These are phyloP conservation scores for Jamesozyma spencerorum DNA, from an alignment of 805 yeast genomes.

Conservation along the genomic window DNA sequence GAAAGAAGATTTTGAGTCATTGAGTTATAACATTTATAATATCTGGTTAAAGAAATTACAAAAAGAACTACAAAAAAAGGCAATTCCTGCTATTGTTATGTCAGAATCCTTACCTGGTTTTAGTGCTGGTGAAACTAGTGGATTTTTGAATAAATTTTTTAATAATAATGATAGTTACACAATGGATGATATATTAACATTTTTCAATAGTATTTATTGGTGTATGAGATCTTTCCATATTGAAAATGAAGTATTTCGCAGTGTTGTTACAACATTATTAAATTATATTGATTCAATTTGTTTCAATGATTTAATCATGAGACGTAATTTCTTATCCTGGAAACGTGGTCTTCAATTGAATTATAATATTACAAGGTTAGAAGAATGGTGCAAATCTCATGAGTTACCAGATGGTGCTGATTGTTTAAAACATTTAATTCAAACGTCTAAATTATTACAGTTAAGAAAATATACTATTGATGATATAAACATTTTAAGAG, in stretches of 20 bases:
- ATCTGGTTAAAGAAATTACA: slow-evolving; percentile 96
- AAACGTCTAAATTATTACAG: slow-evolving; percentile 88
- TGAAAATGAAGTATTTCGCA: slow-evolving; percentile 75
- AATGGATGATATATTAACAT: slow-evolving; percentile 89
- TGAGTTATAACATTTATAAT: slow-evolving; percentile 88
- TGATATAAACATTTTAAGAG: slow-evolving; percentile 86
- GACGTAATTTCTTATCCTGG: slow-evolving; percentile 92
- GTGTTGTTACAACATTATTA: slow-evolving; percentile 73
- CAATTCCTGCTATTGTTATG: slow-evolving; percentile 87
- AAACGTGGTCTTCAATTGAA: slow-evolving; percentile 94
- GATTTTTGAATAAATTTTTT: slow-evolving; percentile 77
- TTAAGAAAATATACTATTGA: slow-evolving; percentile 80
- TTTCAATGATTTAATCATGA: slow-evolving; percentile 91
- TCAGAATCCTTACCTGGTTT: slow-evolving; percentile 96
- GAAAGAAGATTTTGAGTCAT: slow-evolving; percentile 86
- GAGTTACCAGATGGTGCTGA: slow-evolving; percentile 80
- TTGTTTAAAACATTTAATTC: slow-evolving; percentile 76
- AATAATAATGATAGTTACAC: slow-evolving; percentile 62
- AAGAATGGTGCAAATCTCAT: slow-evolving; percentile 97
- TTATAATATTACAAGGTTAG: slow-evolving; percentile 90
- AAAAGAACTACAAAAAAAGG: slow-evolving; percentile 81
- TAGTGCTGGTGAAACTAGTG: slow-evolving; percentile 70
- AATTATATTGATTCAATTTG: slow-evolving; percentile 85
- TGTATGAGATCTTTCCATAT: slow-evolving; percentile 85
- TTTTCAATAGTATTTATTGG: slow-evolving; percentile 86